These are phyloP conservation scores for Ananas comosus DNA, from an alignment of 176 grass and related monocot species.

Conservation along the genomic window DNA sequence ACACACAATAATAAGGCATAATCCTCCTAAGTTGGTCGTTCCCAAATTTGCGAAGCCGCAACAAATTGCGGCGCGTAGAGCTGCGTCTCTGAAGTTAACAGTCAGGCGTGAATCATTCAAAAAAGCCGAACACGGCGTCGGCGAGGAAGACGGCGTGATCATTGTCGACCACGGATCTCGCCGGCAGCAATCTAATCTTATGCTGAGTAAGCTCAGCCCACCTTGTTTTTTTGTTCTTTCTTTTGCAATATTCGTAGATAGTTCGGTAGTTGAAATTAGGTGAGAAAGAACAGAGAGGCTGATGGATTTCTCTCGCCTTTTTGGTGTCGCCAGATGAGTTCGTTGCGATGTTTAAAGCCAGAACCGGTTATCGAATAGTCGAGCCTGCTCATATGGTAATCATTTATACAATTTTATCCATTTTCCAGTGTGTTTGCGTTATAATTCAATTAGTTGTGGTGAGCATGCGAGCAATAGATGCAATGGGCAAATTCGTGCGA, in stretches of 20 bases:
- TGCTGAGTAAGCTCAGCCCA: slow-evolving; percentile 55
- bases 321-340: slow-evolving; percentile 55
- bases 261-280: background rate
- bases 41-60: slow-evolving; percentile 20
- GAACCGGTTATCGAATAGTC: slow-evolving; percentile 62
- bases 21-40: background rate
- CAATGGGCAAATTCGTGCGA: too few relatives aligned
- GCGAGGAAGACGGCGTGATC: slow-evolving; percentile 60
- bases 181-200: slow-evolving; percentile 74
- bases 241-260: background rate
- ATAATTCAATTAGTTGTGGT: too few relatives aligned
- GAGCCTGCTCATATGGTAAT: slow-evolving; percentile 95
- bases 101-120: background rate
- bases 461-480: too few relatives aligned
- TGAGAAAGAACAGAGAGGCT: background rate
- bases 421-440: too few relatives aligned
- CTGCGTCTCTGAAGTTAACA: slow-evolving; percentile 21
- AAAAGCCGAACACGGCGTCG: slow-evolving; percentile 20
- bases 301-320: slow-evolving; percentile 6
- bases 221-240: background rate
- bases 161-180: slow-evolving; percentile 95
- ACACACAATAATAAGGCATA: background rate
- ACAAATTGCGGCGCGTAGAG: slow-evolving; percentile 21
- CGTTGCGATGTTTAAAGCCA: slow-evolving; percentile 67
- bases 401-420: background rate